phyloP scores from a whole-genome alignment of 2,329 filamentous ascomycete genomes.

The Beauveria scarabaeidicola region DNA sequence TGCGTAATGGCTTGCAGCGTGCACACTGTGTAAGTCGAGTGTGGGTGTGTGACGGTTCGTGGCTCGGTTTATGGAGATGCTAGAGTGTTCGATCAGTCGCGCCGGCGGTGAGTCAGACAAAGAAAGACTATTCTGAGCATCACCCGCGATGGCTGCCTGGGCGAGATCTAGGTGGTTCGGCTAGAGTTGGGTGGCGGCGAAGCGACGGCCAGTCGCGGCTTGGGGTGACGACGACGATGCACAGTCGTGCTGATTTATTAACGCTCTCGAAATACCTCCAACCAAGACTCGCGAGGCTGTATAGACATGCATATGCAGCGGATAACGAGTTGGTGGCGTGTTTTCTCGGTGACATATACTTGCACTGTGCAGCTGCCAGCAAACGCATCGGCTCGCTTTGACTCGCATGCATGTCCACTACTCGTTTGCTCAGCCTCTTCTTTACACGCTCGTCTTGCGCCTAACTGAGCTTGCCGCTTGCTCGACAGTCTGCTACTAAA shows the following conservation, averaged over 20 bases:
- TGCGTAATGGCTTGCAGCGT: slow-evolving; percentile 1
- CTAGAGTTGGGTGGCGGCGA: background rate
- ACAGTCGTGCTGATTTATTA: background rate
- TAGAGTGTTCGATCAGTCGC: background rate
- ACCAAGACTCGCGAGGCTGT: background rate
- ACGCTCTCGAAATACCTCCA: background rate
- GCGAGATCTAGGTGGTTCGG: background rate
- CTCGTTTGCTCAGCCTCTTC: background rate
- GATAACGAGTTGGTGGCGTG: background rate
- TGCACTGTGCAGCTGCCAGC: slow-evolving; percentile 3
- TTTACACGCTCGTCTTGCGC: background rate
- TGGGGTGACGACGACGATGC: background rate
- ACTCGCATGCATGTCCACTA: background rate
- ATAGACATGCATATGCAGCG: background rate
- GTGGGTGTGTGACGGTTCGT: background rate
- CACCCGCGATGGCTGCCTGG: background rate
- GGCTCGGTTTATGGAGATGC: background rate
- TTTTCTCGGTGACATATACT: background rate
- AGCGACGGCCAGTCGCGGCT: background rate
- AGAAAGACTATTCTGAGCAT: background rate
- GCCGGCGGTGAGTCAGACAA: slow-evolving; percentile 11
- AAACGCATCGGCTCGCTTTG: background rate
- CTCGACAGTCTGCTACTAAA: background rate
- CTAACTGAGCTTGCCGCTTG: background rate
- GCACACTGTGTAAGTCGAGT: slow-evolving; percentile 6